Evolutionary conservation across 352 stramenopile genomes (phyloP).

Genomic region (Phytopythium montanum): DNA sequence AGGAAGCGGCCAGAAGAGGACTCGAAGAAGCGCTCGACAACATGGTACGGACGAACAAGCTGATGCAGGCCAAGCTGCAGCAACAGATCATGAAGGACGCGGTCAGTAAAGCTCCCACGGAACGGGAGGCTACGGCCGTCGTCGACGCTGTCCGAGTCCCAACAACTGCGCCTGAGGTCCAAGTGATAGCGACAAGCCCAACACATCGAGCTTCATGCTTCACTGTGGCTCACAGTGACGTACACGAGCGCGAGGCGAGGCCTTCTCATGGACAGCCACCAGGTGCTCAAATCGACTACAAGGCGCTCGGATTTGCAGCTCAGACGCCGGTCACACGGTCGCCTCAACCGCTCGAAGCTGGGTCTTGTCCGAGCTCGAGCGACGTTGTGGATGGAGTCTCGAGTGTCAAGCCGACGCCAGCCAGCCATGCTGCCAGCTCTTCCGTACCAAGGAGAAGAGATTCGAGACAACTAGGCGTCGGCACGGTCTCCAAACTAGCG

Average conservation of each 20-base stretch:
- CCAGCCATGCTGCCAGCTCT: not conserved
- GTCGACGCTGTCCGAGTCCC: slow-evolving; percentile 1
- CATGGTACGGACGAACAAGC: slow-evolving; percentile 54
- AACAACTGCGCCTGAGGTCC: not conserved
- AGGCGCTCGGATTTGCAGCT: not conserved
- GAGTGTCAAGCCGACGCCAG: not conserved
- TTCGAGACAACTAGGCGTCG: not conserved
- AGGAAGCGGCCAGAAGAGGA: slow-evolving; percentile 23
- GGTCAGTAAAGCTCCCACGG: slow-evolving; percentile 19
- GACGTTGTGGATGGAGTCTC: not conserved
- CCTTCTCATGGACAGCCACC: not conserved
- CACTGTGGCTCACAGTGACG: not conserved
- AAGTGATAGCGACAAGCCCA: not conserved
- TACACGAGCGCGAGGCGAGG: not conserved
- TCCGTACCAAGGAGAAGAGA: not conserved
- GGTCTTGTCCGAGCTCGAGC: not conserved
- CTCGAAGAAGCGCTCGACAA: slow-evolving; percentile 44
- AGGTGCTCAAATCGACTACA: not conserved
- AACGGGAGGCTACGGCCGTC: slow-evolving; percentile 17
- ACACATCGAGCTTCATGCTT: not conserved
- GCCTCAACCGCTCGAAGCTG: not conserved
- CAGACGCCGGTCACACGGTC: not conserved
- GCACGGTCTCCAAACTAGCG: not conserved
- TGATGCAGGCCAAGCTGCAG: slow-evolving; percentile 55
- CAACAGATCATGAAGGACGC: slow-evolving; percentile 67